phyloP scores from a whole-genome alignment of 495 filamentous ascomycete species.

The Penicillium taxi region DNA sequence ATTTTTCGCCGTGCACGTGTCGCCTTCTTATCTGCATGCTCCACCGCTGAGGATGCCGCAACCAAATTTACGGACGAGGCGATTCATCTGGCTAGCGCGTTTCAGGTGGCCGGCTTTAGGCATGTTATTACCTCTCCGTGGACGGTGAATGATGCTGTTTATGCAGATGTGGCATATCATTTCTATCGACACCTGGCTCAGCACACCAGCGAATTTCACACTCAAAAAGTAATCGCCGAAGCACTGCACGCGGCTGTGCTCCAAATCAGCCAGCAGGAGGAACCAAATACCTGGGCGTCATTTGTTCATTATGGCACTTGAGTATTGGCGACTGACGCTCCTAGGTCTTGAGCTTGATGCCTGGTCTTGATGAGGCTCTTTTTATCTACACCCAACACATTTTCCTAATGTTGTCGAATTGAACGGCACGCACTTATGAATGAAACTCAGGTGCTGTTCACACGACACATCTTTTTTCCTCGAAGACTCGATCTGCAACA shows the following conservation, averaged over 20 bases:
- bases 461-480: no score
- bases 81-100: conserved; percentile 1
- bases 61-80: background rate
- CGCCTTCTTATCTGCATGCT: background rate
- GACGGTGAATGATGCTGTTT: background rate
- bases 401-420: no score
- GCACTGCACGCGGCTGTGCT: background rate
- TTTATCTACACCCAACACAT: no score
- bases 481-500: no score
- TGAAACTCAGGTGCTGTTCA: no score
- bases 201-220: no score
- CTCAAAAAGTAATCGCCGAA: background rate
- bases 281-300: background rate
- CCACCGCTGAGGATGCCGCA: background rate
- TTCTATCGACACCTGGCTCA: no score
- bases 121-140: background rate
- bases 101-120: background rate
- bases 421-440: no score
- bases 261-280: no score
- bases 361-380: no score
- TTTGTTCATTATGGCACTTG: background rate
- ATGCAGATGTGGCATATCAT: background rate
- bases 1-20: background rate
- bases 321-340: no score
- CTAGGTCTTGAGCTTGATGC: no score